Evolutionary conservation across 2,329 filamentous ascomycete genomes (phyloP).

Genomic region (Dothistroma pini): DNA sequence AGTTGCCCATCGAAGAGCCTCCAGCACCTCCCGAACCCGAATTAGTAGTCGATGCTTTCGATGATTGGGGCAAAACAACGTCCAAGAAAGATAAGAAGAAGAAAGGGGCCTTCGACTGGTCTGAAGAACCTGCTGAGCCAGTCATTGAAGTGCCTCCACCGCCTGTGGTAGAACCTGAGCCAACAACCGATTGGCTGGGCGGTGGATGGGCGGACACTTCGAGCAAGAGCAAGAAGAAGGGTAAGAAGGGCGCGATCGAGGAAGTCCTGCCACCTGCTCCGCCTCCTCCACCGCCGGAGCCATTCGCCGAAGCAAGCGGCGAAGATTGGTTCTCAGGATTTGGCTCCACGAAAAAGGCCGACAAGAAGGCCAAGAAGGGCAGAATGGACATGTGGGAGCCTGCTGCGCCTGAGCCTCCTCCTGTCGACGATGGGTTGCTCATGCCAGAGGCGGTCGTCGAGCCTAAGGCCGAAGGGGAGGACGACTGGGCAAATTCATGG

Average conservation of each 20-base stretch:
- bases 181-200: constrained; percentile 31
- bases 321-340: constrained; percentile 56
- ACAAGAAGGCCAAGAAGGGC: constrained; percentile 45
- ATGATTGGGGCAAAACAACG: constrained; percentile 25
- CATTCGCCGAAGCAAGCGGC: constrained; percentile 38
- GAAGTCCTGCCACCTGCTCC: constrained; percentile 21
- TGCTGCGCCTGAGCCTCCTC: constrained; percentile 20
- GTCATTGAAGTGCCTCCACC: constrained; percentile 26
- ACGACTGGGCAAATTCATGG: constrained; percentile 54
- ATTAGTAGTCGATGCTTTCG: constrained; percentile 20
- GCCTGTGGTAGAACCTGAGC: constrained; percentile 35
- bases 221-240: constrained; percentile 30
- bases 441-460: constrained; percentile 50
- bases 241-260: constrained; percentile 29
- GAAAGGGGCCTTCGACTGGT: constrained; percentile 37
- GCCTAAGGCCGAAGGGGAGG: constrained; percentile 46
- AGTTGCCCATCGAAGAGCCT: constrained; percentile 31
- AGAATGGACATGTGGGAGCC: constrained; percentile 14
- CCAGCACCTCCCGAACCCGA: constrained; percentile 22
- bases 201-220: constrained; percentile 29
- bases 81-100: constrained; percentile 42
- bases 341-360: constrained; percentile 41
- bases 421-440: constrained; percentile 21
- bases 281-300: constrained; percentile 24
- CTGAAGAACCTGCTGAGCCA: constrained; percentile 25